Base-by-base conservation (phyloP, 2,329 filamentous ascomycete genomes). In the Cercospora sp. region DNA sequence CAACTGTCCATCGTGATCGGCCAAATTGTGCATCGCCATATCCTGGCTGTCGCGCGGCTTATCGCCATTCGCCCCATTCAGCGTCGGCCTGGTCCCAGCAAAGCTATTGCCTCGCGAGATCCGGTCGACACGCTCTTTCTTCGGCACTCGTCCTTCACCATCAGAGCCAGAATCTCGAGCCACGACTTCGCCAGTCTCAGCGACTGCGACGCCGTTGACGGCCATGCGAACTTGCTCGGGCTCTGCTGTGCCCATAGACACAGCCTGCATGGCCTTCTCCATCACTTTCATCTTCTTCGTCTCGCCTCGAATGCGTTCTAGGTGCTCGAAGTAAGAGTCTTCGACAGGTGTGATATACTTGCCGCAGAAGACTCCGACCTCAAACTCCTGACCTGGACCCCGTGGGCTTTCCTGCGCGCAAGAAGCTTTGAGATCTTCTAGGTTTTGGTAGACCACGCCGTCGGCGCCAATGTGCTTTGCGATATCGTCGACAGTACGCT, bases 331-430 rank as follows among this genome's bases (percentile, higher is more conserved):
- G 81, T 97, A 97, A 42, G 87, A 89, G 6, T 89, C 86, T 1
- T 90, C 87, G 1, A 97, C 91, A 0, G 88, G 88, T 0, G 94
- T 97, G 69, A 92, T 85, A 79, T 97, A 97, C 71, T 89, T 88
- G 57, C 94, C 94, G 76, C 89, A 93, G 82, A 98, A 97, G 8
- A 97, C 94, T 64, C 94, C 94, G 2, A 96, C 89, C 78, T 98
- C 94, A 73, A 97, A 97, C 65, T 90, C 84, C 71, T 86, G 83
- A 8, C 84, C 84, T 36, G 83, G 81, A 69, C 86, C 80, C 65
- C 86, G 82, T 61, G 88, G 85, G 69, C 88, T 89, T 3, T 92
- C 86, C 72, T 93, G 89, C 1, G 89, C 86, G 76, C 94, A 97
- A 0, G 93, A 89, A 31, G 85, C 88, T 76, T 91, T 90, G n/a